Conservation (phyloP, 768 basidiomycete species). For the Hebeloma cylindrosporum region DNA sequence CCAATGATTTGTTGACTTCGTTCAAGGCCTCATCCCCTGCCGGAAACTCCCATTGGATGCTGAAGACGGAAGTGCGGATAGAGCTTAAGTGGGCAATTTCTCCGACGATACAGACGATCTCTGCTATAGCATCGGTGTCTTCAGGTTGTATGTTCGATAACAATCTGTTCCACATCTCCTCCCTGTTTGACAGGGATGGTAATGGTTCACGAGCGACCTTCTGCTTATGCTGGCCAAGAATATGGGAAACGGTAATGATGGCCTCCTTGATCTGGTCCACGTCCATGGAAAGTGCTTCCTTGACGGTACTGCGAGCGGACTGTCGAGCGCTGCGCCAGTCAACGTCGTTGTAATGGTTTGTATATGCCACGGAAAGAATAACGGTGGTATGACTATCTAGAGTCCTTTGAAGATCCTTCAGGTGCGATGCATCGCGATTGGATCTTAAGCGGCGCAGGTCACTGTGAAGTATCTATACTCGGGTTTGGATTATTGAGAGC, state of each 20-base stretch:
- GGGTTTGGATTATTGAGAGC: background rate
- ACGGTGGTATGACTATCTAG: constrained; percentile 38
- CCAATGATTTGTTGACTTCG: constrained; percentile 62
- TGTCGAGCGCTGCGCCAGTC: constrained; percentile 37
- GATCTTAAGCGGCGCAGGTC: constrained; percentile 25
- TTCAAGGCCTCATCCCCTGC: constrained; percentile 39
- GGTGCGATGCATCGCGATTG: constrained; percentile 21
- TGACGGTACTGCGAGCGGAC: constrained; percentile 36
- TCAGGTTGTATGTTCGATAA: constrained; percentile 58
- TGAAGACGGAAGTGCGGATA: constrained; percentile 55
- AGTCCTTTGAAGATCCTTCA: constrained; percentile 31
- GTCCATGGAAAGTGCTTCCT: constrained; percentile 31
- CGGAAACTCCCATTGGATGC: constrained; percentile 29
- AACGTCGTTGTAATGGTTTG: constrained; percentile 29
- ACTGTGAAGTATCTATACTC: constrained; percentile 31
- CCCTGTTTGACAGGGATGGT: constrained; percentile 42
- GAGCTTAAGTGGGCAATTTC: constrained; percentile 66
- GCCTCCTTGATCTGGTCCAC: constrained; percentile 30
- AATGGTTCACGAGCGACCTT: constrained; percentile 23
- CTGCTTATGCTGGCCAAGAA: constrained; percentile 26
- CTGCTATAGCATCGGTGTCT: constrained; percentile 59
- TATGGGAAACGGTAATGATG: constrained; percentile 31
- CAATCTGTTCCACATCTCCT: constrained; percentile 66
- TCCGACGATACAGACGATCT: constrained; percentile 58
- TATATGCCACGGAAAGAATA: constrained; percentile 40